Evolutionary conservation across 176 grass and related monocot genomes (phyloP).

Genomic region (Alloteropsis semialata): DNA sequence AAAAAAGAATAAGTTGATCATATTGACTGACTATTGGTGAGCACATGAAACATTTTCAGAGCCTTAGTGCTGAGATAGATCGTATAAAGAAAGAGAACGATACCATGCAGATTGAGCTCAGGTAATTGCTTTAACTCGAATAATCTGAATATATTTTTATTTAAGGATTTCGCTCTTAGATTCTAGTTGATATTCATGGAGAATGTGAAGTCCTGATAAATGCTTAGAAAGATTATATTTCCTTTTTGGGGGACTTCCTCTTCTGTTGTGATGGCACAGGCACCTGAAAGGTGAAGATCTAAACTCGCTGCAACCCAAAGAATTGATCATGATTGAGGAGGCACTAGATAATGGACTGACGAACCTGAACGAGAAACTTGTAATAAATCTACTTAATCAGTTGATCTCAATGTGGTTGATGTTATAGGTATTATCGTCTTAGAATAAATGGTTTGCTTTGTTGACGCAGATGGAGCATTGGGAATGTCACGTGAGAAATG

Average conservation of each 20-base stretch:
- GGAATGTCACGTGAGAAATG: conserved; percentile 59
- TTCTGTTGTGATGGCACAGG: conserved; percentile 31
- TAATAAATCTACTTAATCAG: conserved; percentile 23
- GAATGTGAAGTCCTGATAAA: conserved; percentile 15
- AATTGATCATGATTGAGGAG: conserved; percentile 84
- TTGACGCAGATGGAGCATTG: conserved; percentile 73
- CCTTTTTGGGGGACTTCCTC: not conserved
- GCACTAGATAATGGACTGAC: conserved; percentile 74
- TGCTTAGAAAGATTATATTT: not conserved
- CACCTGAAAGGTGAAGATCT: conserved; percentile 95
- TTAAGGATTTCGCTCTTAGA: not conserved
- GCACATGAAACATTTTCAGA: conserved; percentile 47
- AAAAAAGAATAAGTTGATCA: not conserved
- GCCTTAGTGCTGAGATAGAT: conserved; percentile 78
- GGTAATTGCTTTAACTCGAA: conserved; percentile 33
- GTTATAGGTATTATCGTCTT: not conserved
- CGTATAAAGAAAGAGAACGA: conserved; percentile 96
- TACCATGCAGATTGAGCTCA: conserved; percentile 95
- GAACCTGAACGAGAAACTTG: conserved; percentile 55
- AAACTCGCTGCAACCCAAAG: conserved; percentile 82
- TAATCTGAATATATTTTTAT: not conserved
- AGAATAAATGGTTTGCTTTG: conserved; percentile 20
- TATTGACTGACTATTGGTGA: conserved; percentile 5
- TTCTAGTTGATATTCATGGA: not conserved
- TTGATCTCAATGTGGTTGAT: not conserved